Evolutionary conservation across 1,284 basidiomycete species (phyloP).

Genomic region (Wallemia hederae): DNA sequence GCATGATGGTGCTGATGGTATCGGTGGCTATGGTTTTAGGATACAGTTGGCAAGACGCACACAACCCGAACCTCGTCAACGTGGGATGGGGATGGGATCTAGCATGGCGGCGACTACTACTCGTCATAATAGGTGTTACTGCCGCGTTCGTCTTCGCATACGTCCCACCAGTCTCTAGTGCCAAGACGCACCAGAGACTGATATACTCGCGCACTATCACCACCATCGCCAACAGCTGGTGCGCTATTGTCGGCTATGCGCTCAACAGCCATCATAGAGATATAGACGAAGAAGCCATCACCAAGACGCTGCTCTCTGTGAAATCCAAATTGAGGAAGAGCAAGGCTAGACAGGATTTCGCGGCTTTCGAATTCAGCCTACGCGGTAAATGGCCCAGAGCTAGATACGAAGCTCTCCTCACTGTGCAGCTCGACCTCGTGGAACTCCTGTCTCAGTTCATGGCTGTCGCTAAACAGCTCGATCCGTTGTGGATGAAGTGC

Average conservation of each 20-base stretch:
- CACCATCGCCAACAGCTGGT: neutral
- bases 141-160: constrained; percentile 1
- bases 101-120: neutral
- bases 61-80: neutral
- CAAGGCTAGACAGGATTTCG: constrained; percentile 1
- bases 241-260: neutral
- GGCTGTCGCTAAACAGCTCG: neutral
- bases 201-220: neutral
- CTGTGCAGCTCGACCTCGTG: neutral
- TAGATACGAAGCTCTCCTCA: neutral
- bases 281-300: neutral
- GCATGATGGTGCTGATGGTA: neutral
- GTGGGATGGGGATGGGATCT: neutral
- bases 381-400: neutral
- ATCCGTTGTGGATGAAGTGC: neutral
- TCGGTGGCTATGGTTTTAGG: neutral
- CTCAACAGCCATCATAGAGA: neutral
- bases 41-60: neutral
- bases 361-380: neutral
- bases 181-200: neutral
- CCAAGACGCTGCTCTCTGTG: neutral
- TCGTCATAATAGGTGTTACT: neutral
- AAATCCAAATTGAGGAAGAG: neutral
- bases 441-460: neutral
- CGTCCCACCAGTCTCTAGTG: neutral